These are phyloP conservation scores for Aspergillus alliaceus DNA, from an alignment of 2,329 filamentous ascomycete genomes.

Conservation along the genomic window DNA sequence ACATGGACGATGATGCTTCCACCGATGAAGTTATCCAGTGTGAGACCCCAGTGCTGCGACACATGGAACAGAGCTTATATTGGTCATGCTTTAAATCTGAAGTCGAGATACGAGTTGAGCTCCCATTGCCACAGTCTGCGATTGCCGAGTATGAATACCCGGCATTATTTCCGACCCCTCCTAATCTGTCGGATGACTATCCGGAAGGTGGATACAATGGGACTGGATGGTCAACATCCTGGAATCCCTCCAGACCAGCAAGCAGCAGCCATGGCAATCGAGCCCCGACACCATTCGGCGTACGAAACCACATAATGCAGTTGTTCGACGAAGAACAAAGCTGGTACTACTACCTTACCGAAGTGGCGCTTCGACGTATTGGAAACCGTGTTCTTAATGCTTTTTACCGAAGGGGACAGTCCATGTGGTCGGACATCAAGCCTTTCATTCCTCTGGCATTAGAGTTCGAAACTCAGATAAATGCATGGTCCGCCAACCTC, in stretches of 20 bases:
- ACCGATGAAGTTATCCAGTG: slow-evolving; percentile 6
- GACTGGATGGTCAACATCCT: not conserved
- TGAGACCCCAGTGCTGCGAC: slow-evolving; percentile 18
- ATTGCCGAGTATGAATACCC: slow-evolving; percentile 39
- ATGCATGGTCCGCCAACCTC: slow-evolving; percentile 27
- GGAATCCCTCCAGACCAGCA: not conserved
- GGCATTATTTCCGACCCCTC: slow-evolving; percentile 30
- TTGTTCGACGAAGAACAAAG: slow-evolving; percentile 34
- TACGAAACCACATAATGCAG: slow-evolving; percentile 10
- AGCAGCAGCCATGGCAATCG: not conserved
- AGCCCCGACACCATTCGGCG: not conserved
- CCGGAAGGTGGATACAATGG: not conserved
- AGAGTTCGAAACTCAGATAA: slow-evolving; percentile 30
- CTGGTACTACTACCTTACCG: slow-evolving; percentile 49
- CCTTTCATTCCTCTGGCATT: slow-evolving; percentile 25
- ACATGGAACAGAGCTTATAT: slow-evolving; percentile 43
- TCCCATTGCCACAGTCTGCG: slow-evolving; percentile 38
- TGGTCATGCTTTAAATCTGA: slow-evolving; percentile 49
- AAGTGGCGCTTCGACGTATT: slow-evolving; percentile 45
- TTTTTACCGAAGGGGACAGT: slow-evolving; percentile 24
- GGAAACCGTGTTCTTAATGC: slow-evolving; percentile 43
- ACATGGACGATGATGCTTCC: slow-evolving; percentile 1
- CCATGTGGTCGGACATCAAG: slow-evolving; percentile 24
- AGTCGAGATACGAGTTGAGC: slow-evolving; percentile 42
- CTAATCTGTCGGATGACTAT: slow-evolving; percentile 18